These are phyloP conservation scores for Platanus orientalis DNA, from an alignment of 164 flowering plant species.

Conservation along the genomic window DNA sequence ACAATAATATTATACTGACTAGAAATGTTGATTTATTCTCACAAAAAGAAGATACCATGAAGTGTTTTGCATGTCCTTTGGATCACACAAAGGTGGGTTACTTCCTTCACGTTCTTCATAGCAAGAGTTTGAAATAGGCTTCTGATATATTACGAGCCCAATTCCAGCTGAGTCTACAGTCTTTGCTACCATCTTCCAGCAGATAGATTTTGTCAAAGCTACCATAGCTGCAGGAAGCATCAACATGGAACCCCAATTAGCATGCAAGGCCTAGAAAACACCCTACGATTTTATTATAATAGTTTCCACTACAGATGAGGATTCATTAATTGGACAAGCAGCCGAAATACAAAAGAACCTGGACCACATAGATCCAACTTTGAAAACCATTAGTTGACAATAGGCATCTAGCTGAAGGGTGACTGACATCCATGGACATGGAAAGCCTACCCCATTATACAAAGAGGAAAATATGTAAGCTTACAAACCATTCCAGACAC, in stretches of 20 bases:
- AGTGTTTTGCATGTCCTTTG: constrained; percentile 20
- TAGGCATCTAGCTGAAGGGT: not conserved
- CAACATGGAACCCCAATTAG: not conserved
- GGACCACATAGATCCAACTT: too few species aligned
- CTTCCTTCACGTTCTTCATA: constrained; percentile 51
- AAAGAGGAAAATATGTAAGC: not conserved
- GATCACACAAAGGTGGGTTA: constrained; percentile 67
- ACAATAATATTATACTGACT: not conserved
- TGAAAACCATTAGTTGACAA: not conserved
- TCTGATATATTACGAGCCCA: constrained; percentile 87
- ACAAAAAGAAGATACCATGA: constrained; percentile 56
- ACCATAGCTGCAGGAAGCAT: constrained; percentile 72
- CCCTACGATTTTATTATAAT: not conserved
- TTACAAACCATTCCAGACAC: constrained; percentile 70
- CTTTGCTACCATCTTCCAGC: constrained; percentile 78
- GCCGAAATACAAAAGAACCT: not conserved
- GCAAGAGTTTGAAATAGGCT: constrained; percentile 72
- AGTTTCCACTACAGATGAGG: not conserved
- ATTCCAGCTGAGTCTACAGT: constrained; percentile 46
- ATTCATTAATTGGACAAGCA: not conserved
- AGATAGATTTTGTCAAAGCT: constrained; percentile 66
- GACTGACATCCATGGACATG: not conserved
- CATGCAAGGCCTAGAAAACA: not conserved
- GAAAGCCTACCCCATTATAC: not conserved
- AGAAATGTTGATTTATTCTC: constrained; percentile 1